Base-by-base conservation (phyloP, 1,139 yeast genomes). In the Taphrina wiesneri region DNA sequence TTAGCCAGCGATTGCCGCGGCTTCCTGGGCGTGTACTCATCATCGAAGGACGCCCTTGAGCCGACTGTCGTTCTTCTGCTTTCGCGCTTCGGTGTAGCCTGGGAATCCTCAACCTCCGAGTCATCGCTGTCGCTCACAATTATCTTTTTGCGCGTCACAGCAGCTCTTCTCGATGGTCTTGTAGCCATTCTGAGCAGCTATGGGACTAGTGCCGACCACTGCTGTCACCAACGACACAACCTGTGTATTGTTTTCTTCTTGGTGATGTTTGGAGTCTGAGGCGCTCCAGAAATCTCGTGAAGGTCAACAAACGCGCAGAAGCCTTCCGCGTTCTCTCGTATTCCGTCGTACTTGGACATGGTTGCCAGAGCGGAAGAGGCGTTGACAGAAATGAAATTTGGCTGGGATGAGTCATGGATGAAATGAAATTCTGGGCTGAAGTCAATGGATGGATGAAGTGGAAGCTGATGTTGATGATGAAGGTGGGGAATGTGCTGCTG, bases 31-130 rank as follows among this genome's bases (percentile, higher is more conserved):
- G 59, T 54, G 25, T 54, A 54, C 23, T 54, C 59, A 54, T 36
- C 59, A 13, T 54, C 59, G 36, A 54, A 54, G 34, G 59, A 54
- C 11, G 59, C 26, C 36, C 59, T n/a, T 9, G 59, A 54, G 9
- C 59, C 59, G 49, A 54, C 59, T 21, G 49, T 36, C 17, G 36
- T 36, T 15, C 49, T 11, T 2, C 59, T 47, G 23, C 21, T 15
- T 6, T 21, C 49, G 49, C 59, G 59, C 17, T 21, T 36, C 21
- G 47, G 36, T 6, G 32, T 39, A 15, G 59, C 36, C 21, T 39
- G 46, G 9, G 49, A 23, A 15, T 36, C 59, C 25, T 54, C 59
- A 11, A 25, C 36, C 25, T 54, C 59, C 15, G 59, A 54, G 23
- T 9, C 28, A n/a, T 54, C 59, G 49, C 59, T 54, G 23, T 54